A percentile compares a stretch with the other conserved stretches of the same genome.
Conservation (phyloP, 116 monocot genomes). For the Iris pallida region DNA sequence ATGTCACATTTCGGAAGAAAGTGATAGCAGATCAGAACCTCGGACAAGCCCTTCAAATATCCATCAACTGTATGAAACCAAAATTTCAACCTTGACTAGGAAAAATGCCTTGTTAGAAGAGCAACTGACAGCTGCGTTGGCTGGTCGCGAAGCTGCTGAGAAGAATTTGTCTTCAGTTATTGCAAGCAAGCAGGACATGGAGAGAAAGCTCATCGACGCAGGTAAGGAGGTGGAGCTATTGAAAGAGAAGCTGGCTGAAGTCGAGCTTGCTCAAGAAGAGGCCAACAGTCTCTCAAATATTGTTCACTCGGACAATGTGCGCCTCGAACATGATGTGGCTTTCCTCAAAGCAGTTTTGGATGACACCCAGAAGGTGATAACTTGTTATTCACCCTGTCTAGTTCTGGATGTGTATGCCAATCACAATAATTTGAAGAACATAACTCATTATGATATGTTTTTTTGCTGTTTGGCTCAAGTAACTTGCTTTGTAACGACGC, state of each 20-base stretch:
- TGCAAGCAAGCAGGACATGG: conserved; percentile 54
- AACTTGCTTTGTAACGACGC: conserved; percentile 4
- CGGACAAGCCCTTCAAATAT: conserved; percentile 44
- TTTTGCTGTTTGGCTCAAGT: neutral
- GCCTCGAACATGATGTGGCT: conserved; percentile 94
- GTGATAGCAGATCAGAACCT: conserved; percentile 22
- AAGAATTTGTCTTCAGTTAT: conserved; percentile 48
- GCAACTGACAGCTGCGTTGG: conserved; percentile 51
- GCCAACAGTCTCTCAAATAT: conserved; percentile 81
- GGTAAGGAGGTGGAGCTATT: conserved; percentile 68
- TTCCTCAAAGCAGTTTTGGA: conserved; percentile 92
- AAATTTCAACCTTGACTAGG: conserved; percentile 43
- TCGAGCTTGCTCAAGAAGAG: conserved; percentile 90
- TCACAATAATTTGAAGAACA: no score
- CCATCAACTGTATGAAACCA: conserved; percentile 56
- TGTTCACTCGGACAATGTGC: conserved; percentile 83
- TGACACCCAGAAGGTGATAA: conserved; percentile 80
- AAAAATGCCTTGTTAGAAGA: conserved; percentile 59
- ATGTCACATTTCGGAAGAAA: conserved; percentile 10
- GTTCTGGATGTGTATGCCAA: neutral
- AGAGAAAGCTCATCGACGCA: conserved; percentile 58
- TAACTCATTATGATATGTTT: no score
- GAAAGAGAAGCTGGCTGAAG: conserved; percentile 74
- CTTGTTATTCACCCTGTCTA: neutral
- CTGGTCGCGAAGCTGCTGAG: conserved; percentile 54